Evolutionary conservation across 208 protist genomes (phyloP), one percentile per base, ranked within the genome.

Genomic region (Balamuthia mandrillaris): DNA sequence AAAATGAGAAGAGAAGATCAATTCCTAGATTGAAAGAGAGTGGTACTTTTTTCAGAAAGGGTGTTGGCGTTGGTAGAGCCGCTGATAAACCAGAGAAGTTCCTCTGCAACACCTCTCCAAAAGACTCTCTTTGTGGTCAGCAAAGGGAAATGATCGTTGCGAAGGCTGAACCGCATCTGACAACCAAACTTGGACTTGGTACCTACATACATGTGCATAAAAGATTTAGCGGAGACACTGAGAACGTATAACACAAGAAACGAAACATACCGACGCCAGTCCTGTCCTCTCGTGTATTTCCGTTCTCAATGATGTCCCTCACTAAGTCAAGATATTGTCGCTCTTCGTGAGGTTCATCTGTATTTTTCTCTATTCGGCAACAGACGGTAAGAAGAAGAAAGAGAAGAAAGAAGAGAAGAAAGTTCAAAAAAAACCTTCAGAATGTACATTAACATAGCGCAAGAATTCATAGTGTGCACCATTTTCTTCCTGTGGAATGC

Each of bases 91-190:
- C 98, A 99, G 2, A 99, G 88, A 7, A 99, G 93, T 92, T 99
- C 97, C 91, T 98, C 96, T 56, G 94, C 96, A 35, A 98, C 97
- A 27, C 97, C 96, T 16, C 94, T 91, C 97, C 97, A 99, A 90
- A 99, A 99, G 0, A 99, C 98, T 12, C 96, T 93, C 90, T 99
- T 99, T 24, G 98, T 99, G 31, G 98, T 99, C 31, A 99, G 92
- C 39, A 99, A 92, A 35, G 97, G 97, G 60, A 99, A 96, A 21
- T 54, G 70, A 72, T 94, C 96, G 78, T 97, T 90, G 16, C 97
- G 93, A 39, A 99, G 91, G 58, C 88, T 92, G 90, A 98, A 99
- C 37, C 97, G 94, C 97, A 99, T 98, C 87, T 97, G 94, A 14
- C 94, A 94, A 4, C 98, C 98, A 88, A 99, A 99, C 63, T 96